Percentiles rank a stretch among this genome's conserved stretches.
phyloP scores from a whole-genome alignment of 257 asterid species.

The Solanum corneliomulleri region DNA sequence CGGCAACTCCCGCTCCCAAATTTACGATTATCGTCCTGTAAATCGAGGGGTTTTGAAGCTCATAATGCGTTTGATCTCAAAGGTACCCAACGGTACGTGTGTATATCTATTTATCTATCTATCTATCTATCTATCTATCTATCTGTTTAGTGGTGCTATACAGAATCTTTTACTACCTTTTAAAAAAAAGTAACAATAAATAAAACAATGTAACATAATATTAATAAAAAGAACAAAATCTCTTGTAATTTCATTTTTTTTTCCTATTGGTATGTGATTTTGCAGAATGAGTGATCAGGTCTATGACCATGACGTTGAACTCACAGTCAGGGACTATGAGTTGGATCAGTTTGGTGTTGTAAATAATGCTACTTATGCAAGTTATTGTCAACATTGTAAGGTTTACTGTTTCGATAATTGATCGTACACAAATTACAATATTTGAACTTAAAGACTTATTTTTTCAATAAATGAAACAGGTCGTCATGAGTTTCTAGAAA shows the following conservation, averaged over 20 bases:
- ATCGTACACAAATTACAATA: too few relatives aligned
- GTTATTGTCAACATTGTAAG: conserved; percentile 95
- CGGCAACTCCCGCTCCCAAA: conserved; percentile 1
- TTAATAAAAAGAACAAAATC: not conserved
- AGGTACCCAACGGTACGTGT: conserved; percentile 49
- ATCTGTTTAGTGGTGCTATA: too few relatives aligned
- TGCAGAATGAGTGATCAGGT: conserved; percentile 43
- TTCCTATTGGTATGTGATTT: not conserved
- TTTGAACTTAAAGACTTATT: too few relatives aligned
- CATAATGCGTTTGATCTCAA: conserved; percentile 30
- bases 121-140: too few relatives aligned
- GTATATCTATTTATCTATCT: too few relatives aligned
- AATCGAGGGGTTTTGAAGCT: conserved; percentile 12
- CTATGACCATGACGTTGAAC: conserved; percentile 70
- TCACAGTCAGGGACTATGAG: conserved; percentile 82
- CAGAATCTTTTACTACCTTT: too few relatives aligned
- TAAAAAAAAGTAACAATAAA: too few relatives aligned
- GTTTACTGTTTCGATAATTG: not conserved
- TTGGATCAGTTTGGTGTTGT: conserved; percentile 93
- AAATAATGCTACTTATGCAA: conserved; percentile 71
- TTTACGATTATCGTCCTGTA: conserved; percentile 2
- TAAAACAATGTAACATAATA: too few relatives aligned
- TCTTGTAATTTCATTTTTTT: too few relatives aligned
- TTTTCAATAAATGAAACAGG: conserved; percentile 30
- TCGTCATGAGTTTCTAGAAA: conserved; percentile 75